Conservation (phyloP, 2,329 filamentous ascomycete genomes). For the Talaromyces verruculosus region DNA sequence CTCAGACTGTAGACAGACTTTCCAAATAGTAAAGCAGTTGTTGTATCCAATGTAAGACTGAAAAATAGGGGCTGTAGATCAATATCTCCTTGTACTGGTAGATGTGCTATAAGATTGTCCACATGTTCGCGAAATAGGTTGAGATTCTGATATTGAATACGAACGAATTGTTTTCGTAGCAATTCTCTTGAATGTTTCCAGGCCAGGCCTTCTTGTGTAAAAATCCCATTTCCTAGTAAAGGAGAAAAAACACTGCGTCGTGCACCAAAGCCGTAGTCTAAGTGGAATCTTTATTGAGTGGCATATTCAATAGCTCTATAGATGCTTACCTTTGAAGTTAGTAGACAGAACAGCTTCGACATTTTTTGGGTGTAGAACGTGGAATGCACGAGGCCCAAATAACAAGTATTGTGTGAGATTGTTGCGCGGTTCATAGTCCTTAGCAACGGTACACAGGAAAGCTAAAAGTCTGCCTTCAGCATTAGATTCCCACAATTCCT, state of each 20-base stretch:
- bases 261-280: conserved; percentile 10
- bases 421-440: conserved; percentile 28
- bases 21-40: conserved; percentile 38
- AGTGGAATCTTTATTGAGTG: background rate
- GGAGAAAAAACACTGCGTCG: background rate
- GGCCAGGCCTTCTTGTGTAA: background rate
- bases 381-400: conserved; percentile 23
- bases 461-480: conserved; percentile 21
- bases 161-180: background rate
- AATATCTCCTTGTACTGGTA: conserved; percentile 26
- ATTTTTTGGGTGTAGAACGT: conserved; percentile 23
- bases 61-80: conserved; percentile 39
- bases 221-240: background rate
- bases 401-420: conserved; percentile 27
- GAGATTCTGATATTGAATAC: background rate
- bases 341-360: conserved; percentile 23
- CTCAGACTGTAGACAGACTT: conserved; percentile 20
- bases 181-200: background rate
- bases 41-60: conserved; percentile 38
- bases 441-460: conserved; percentile 23
- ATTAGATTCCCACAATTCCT: background rate
- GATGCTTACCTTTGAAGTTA: conserved; percentile 20
- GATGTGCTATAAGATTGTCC: conserved; percentile 34
- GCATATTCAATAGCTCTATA: background rate
- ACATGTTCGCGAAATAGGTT: conserved; percentile 30